Conservation (phyloP, 352 stramenopile genomes). For the Globisporangium takayamanum region DNA sequence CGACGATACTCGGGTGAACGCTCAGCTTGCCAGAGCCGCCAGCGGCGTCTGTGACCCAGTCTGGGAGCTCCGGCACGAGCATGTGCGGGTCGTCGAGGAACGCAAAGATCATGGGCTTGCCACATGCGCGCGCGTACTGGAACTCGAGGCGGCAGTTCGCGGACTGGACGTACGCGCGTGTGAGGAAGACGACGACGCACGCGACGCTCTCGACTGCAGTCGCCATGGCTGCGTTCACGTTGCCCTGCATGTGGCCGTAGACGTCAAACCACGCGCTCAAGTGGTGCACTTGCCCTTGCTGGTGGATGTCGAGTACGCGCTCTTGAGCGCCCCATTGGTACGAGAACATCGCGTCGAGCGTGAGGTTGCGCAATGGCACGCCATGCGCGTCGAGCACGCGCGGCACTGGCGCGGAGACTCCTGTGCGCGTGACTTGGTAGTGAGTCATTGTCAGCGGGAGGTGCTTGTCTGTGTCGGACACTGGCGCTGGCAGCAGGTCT, state of each 20-base stretch:
- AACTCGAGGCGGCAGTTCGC: constrained; percentile 61
- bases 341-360: constrained; percentile 52
- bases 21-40: constrained; percentile 26
- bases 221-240: constrained; percentile 58
- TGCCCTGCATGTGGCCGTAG: constrained; percentile 60
- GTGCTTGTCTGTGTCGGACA: constrained; percentile 14
- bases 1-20: constrained; percentile 26
- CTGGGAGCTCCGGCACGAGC: constrained; percentile 18
- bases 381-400: constrained; percentile 34
- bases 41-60: constrained; percentile 31
- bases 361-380: constrained; percentile 24
- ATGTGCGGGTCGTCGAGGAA: constrained; percentile 29
- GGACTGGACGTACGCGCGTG: constrained; percentile 32
- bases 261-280: constrained; percentile 50
- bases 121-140: constrained; percentile 30
- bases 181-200: constrained; percentile 52
- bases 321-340: constrained; percentile 47
- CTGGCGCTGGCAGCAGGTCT: constrained; percentile 17
- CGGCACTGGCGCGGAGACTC: constrained; percentile 17
- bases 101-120: constrained; percentile 40
- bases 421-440: constrained; percentile 33
- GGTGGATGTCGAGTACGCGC: constrained; percentile 32
- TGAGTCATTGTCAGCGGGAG: constrained; percentile 21
- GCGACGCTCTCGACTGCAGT: constrained; percentile 46
- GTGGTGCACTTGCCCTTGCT: constrained; percentile 31